Base-by-base conservation (phyloP, 345 rosid genomes). In the Pistacia integerrima region DNA sequence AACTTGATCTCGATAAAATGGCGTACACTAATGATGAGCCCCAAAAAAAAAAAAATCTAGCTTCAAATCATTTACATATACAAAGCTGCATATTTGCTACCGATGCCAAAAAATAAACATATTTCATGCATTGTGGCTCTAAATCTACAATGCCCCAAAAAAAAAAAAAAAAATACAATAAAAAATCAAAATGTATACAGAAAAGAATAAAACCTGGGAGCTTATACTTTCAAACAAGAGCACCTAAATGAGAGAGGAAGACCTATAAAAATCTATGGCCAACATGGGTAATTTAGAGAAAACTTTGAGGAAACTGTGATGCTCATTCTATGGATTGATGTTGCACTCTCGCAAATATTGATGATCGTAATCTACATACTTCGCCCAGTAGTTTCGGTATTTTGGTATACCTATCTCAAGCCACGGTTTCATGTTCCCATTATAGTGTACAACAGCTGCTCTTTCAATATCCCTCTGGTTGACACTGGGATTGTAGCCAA, bases 381-480 rank as follows among this genome's bases (percentile, higher is more conserved):
- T 91, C 9, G 83, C 67, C 96, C 96, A 91, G 75, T 80, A 59
- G 70, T 70, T 84, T 54, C 87, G 76, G 77, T 84, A 90, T 83
- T 85, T 90, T 11, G 92, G 81, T 58, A 92, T 77, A 78, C 90
- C 92, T 64, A 92, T 90, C 83, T 92, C 97, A 73, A 92, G 90
- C 97, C 95, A 92, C 38, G 97, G 95, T 75, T 92, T 92, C 84
- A 92, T 81, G 88, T 92, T 92, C 41, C 97, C 97, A 71, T 92
- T 92, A 44, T 87, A 92, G 74, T 92, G 97, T 82, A 92, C 72
- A 22, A 90, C 97, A 5, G 95, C 93, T 10, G 90, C 95, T 54
- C 87, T 76, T 64, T 89, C 95, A 25, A 92, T 91, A 1, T 90
- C 97, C 86, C 85, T 86, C 77, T 84, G 92, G 81, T 77, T 91